A percentile compares a stretch with the other conserved stretches of the same genome.
These are phyloP conservation scores for Panaeolus cyanescens DNA, from an alignment of 768 basidiomycete genomes.

Conservation along the genomic window DNA sequence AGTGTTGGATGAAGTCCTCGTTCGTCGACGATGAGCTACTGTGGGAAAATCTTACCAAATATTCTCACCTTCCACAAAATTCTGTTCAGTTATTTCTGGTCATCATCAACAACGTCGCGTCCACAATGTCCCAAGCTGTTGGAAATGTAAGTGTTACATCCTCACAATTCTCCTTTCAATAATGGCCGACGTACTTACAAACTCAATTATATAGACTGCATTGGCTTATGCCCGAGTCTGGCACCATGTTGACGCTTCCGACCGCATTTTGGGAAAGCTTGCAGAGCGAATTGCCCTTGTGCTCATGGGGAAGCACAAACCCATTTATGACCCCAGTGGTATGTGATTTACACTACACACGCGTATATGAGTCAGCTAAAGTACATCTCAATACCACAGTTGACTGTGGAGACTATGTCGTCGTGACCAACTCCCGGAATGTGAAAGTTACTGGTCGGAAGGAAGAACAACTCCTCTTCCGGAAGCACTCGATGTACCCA, in stretches of 20 bases:
- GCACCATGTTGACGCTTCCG: constrained; percentile 93
- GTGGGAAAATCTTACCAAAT: background rate
- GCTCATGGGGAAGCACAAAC: constrained; percentile 99
- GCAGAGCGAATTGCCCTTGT: constrained; percentile 93
- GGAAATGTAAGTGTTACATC: constrained; percentile 64
- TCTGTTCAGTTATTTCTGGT: background rate
- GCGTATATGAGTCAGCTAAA: background rate
- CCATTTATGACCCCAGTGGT: constrained; percentile 93
- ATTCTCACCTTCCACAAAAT: constrained; percentile 1
- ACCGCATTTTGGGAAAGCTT: constrained; percentile 91
- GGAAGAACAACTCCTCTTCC: constrained; percentile 81
- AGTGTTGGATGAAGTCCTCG: too few species aligned
- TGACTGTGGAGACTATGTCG: constrained; percentile 97
- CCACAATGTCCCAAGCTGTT: constrained; percentile 74
- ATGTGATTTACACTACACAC: constrained; percentile 23
- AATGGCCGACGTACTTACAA: background rate
- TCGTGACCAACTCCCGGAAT: constrained; percentile 86
- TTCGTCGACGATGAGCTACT: too few species aligned
- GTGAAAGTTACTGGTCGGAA: constrained; percentile 91
- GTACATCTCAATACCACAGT: constrained; percentile 43
- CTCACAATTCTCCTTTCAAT: background rate
- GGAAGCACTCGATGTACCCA: constrained; percentile 90
- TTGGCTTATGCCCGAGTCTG: constrained; percentile 94
- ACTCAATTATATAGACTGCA: constrained; percentile 65
- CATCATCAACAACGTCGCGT: background rate